A percentile compares a stretch with the other conserved stretches of the same genome.
Conservation (phyloP, 352 stramenopile species). For the Phytophthora citrophthora region DNA sequence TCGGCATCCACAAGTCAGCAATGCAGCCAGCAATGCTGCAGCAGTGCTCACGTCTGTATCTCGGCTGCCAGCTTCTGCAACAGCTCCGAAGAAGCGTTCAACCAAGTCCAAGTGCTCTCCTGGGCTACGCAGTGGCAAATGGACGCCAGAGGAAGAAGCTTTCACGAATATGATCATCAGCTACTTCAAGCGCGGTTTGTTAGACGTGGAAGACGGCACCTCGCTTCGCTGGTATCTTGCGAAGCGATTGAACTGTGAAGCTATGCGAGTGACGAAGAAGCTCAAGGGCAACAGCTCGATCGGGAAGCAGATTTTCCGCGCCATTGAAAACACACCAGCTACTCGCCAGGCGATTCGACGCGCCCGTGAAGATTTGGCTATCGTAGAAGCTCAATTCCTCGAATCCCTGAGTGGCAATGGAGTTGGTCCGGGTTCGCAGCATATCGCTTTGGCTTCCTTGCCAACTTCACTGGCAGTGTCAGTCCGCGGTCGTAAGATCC, state of each 20-base stretch:
- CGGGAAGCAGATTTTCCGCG: slow-evolving; percentile 89
- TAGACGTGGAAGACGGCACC: slow-evolving; percentile 85
- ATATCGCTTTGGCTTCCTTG: slow-evolving; percentile 10
- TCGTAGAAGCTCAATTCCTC: slow-evolving; percentile 74
- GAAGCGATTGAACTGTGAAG: slow-evolving; percentile 86
- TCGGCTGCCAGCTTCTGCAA: slow-evolving; percentile 1
- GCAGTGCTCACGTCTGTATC: slow-evolving; percentile 32
- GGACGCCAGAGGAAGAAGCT: slow-evolving; percentile 81
- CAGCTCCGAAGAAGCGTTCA: slow-evolving; percentile 68
- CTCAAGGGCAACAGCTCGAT: slow-evolving; percentile 90
- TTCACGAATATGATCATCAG: slow-evolving; percentile 89
- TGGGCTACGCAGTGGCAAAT: slow-evolving; percentile 84
- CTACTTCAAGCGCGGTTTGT: slow-evolving; percentile 82
- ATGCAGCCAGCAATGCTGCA: slow-evolving; percentile 24
- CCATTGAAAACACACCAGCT: slow-evolving; percentile 67
- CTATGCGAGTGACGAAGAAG: slow-evolving; percentile 91
- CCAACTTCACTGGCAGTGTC: slow-evolving; percentile 37
- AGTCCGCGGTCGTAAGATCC: slow-evolving; percentile 41
- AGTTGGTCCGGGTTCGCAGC: slow-evolving; percentile 21
- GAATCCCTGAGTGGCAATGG: slow-evolving; percentile 62
- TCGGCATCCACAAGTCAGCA: slow-evolving; percentile 32
- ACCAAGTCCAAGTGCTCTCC: slow-evolving; percentile 89
- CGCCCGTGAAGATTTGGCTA: slow-evolving; percentile 58
- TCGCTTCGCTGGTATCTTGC: slow-evolving; percentile 87
- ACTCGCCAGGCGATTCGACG: slow-evolving; percentile 62